Percentiles rank a stretch among this genome's conserved stretches.
Evolutionary conservation across 441 rosid species (phyloP).

Genomic region (Gossypium gossypioides): DNA sequence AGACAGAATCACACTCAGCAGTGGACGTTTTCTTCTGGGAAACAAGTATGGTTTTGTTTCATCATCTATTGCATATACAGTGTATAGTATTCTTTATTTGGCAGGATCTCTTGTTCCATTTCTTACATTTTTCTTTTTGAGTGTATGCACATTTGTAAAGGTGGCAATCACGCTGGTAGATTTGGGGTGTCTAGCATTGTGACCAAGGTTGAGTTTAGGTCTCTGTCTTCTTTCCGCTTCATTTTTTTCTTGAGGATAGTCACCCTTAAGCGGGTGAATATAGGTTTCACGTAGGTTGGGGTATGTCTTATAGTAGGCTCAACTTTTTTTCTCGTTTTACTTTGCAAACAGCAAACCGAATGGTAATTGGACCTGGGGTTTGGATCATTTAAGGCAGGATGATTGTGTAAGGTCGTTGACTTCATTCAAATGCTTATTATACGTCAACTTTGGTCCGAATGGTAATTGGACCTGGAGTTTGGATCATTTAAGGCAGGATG

Average conservation of each 20-base stretch:
- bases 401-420: not conserved
- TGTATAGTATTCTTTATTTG: conserved; percentile 2
- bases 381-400: conserved; percentile 1
- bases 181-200: not conserved
- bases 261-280: not conserved
- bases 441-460: not conserved
- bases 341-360: not conserved
- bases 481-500: not conserved
- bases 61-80: not conserved
- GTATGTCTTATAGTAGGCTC: not conserved
- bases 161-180: not conserved
- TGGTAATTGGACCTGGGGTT: not conserved
- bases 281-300: not conserved
- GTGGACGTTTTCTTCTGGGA: conserved; percentile 92
- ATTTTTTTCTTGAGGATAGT: not conserved
- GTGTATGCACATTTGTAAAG: not conserved
- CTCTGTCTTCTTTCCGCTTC: not conserved
- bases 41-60: conserved; percentile 57
- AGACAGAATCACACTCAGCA: conserved; percentile 91
- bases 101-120: not conserved
- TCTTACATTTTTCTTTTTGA: not conserved
- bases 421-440: not conserved
- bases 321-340: not conserved
- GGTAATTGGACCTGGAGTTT: not conserved
- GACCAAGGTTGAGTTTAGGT: not conserved